Evolutionary conservation across 495 filamentous ascomycete species (phyloP).

Genomic region (Daldinia loculata): DNA sequence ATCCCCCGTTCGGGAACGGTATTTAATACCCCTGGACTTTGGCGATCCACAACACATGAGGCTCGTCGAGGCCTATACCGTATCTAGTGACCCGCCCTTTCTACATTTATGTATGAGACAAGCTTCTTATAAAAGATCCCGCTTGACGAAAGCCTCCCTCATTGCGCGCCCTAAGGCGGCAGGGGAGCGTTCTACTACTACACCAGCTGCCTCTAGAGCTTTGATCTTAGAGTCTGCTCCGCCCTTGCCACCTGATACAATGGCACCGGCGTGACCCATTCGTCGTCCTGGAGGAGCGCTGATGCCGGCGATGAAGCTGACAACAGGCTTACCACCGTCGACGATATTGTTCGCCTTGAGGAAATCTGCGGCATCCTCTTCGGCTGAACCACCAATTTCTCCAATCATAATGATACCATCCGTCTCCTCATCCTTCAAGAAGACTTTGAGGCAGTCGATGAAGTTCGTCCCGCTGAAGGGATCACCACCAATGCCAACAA

Average conservation of each 20-base stretch:
- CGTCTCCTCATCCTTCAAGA: conserved; percentile 94
- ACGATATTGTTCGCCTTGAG: conserved; percentile 86
- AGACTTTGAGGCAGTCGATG: conserved; percentile 97
- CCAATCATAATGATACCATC: conserved; percentile 99
- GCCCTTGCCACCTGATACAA: conserved; percentile 96
- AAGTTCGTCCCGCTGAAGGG: conserved; percentile 99
- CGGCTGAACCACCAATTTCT: conserved; percentile 96
- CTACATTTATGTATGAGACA: conserved; percentile 2
- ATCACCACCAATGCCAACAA: conserved; percentile 98
- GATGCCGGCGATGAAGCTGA: conserved; percentile 98
- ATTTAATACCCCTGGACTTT: conserved; percentile 7
- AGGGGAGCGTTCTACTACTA: conserved; percentile 95
- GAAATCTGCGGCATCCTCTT: conserved; percentile 98
- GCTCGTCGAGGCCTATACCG: conserved; percentile 10
- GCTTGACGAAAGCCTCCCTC: conserved; percentile 92
- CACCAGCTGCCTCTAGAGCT: conserved; percentile 91
- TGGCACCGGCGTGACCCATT: conserved; percentile 99
- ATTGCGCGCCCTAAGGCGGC: conserved; percentile 90
- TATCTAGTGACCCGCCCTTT: conserved; percentile 19
- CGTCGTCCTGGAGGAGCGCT: conserved; percentile 93
- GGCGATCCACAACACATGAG: neutral
- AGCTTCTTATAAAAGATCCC: conserved; percentile 85
- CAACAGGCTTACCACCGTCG: conserved; percentile 87
- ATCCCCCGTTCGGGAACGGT: conserved; percentile 3
- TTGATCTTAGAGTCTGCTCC: conserved; percentile 97